These are phyloP conservation scores for Phytophthora pisi DNA, from an alignment of 352 stramenopile species.

Conservation along the genomic window DNA sequence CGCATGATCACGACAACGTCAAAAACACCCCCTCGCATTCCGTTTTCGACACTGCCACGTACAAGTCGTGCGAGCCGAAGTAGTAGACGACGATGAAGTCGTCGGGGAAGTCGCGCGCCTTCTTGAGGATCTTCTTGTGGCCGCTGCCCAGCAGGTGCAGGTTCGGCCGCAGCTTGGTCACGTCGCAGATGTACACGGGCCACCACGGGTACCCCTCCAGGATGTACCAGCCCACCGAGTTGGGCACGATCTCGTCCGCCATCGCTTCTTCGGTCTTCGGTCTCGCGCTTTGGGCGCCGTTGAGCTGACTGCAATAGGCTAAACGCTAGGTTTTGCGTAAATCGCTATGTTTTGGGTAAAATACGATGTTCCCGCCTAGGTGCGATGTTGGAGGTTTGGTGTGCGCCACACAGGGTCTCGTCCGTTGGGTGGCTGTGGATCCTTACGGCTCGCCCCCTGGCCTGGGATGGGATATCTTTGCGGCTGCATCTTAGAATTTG, in stretches of 20 bases:
- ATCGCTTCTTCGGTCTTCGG: background rate
- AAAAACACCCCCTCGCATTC: too few relatives aligned
- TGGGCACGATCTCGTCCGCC: slow-evolving; percentile 41
- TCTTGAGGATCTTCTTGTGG: slow-evolving; percentile 72
- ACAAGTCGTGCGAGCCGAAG: slow-evolving; percentile 87
- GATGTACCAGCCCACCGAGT: slow-evolving; percentile 87
- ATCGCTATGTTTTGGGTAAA: background rate
- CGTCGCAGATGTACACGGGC: slow-evolving; percentile 87
- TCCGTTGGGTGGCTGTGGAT: background rate
- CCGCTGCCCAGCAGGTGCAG: slow-evolving; percentile 72
- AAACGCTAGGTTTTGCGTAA: background rate
- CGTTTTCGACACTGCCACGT: slow-evolving; percentile 29
- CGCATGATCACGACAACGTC: too few relatives aligned
- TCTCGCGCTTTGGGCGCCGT: background rate
- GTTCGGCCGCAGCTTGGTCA: slow-evolving; percentile 70
- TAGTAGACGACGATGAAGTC: slow-evolving; percentile 86
- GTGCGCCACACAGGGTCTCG: background rate
- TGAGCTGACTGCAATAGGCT: background rate
- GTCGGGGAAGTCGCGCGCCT: slow-evolving; percentile 71
- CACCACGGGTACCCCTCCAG: slow-evolving; percentile 87
- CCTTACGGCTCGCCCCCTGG: slow-evolving; percentile 4
- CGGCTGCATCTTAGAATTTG: slow-evolving; percentile 2
- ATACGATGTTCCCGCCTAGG: background rate
- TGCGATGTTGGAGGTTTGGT: background rate
- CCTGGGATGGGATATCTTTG: slow-evolving; percentile 21